Base-by-base conservation (phyloP, 208 protist species). In the Tetramitus jugosus region DNA sequence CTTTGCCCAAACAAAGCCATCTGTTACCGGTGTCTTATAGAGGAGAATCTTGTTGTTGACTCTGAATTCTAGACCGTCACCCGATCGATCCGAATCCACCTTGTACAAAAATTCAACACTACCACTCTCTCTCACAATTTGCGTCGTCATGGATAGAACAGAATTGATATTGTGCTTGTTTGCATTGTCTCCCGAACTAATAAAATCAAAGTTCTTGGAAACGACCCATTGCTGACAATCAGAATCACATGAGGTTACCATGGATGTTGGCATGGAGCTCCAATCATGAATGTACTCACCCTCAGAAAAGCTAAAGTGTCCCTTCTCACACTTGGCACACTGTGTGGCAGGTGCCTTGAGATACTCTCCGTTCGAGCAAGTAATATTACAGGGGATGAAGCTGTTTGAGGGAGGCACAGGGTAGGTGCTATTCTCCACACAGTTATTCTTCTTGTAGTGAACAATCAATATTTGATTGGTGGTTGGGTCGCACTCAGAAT, bases 381-480 rank as follows among this genome's bases (percentile, higher is more conserved):
- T 49, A 17, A 71, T 49, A 49, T 71, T 71, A 49, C 65, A 71
- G 8, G 65, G 65, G 29, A 71, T 6, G n/a, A 4, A 4, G n/a
- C 10, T 37, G 26, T 17, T 31, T 42, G 65, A 40, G 43, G 35
- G 8, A 35, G 65, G 39, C 2, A 71, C 39, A n/a, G n/a, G n/a
- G n/a, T n/a, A n/a, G n/a, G n/a, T n/a, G n/a, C n/a, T n/a, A 35
- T 29, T 40, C 29, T 62, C 29, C 13, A 3, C 33, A 33, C 65
- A 71, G 26, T 42, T 42, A 35, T 31, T 49, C 20, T 71, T 71
- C 26, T 71, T 71, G 29, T 71, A 71, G 35, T 71, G 49, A 33
- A 71, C 23, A n/a, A 71, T 40, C 3, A 23, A 49, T 23, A 56
- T 56, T 56, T 10, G 10, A 56, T 56, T 56, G 49, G 49, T 56